Base-by-base conservation (phyloP, 1,139 yeast species). In the Pichia sp. region DNA sequence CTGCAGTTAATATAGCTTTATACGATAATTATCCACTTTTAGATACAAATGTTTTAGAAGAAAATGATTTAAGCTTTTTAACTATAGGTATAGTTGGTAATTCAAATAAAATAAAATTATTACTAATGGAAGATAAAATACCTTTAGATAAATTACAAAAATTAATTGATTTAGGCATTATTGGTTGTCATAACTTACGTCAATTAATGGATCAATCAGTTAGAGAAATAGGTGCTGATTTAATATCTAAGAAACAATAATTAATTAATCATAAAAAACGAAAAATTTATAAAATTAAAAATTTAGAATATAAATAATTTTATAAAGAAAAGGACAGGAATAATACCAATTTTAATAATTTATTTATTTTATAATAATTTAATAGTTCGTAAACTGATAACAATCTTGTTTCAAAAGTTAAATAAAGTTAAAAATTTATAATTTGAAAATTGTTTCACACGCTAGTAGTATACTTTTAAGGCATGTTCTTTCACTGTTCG, bases 121-220 rank as follows among this genome's bases (percentile, higher is more conserved):
- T 90, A 42, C 64, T 81, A 55, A 70, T 87, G 51, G 97, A 92
- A 59, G 89, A 87, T 59, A 84, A 84, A 60, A 74, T 92, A 66
- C 94, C 96, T 0, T 65, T 90, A 55, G 97, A 90, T 59, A 73
- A 78, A 47, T 65, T 92, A 50, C 95, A 87, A 56, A 69, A 79
- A 24, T 80, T 87, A 6, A 66, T 92, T 57, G 85, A 87, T n/a
- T 74, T 89, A 43, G 95, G 94, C 2, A 78, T 90, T 42, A 86
- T 90, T n/a, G 98, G 97, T 7, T 78, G 92, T 47, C 94, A 85
- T 58, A 70, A 85, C 51, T 70, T 92, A 23, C 76, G 90, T 60
- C 89, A 84, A 42, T 67, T 87, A 51, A 87, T 92, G 96, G 97
- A 92, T 59, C 70, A 73, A 41, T 87, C 84, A 59, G 85, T 90